A percentile compares a stretch with the other conserved stretches of the same genome.
Conservation (phyloP, 2,329 filamentous ascomycete genomes). For the Rhynchosporium secalis region DNA sequence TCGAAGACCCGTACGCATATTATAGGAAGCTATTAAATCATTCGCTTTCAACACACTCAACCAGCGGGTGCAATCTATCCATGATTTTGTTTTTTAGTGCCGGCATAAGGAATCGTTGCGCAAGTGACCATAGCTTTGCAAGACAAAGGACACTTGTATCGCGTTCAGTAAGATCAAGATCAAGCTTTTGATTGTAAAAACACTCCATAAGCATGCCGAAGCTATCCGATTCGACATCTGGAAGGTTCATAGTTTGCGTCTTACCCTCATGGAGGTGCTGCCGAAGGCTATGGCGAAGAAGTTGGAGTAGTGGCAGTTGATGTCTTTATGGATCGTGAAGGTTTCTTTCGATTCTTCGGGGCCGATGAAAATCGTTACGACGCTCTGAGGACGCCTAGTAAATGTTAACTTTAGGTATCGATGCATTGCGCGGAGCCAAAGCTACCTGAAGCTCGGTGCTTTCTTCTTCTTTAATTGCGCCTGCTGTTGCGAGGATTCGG, state of each 20-base stretch:
- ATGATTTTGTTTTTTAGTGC: constrained; percentile 11
- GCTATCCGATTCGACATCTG: constrained; percentile 9
- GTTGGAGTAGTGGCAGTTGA: constrained; percentile 20
- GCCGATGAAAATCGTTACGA: not conserved
- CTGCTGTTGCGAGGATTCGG: not conserved
- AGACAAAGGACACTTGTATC: not conserved
- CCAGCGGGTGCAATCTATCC: not conserved
- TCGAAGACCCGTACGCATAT: not conserved
- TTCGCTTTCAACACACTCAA: constrained; percentile 1
- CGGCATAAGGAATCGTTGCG: not conserved
- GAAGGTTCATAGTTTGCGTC: constrained; percentile 10
- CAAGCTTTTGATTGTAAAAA: constrained; percentile 12
- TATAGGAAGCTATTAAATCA: not conserved
- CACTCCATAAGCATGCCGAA: constrained; percentile 19
- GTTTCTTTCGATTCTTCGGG: not conserved
- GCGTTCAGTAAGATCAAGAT: not conserved
- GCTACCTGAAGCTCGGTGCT: constrained; percentile 5
- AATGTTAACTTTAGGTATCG: not conserved
- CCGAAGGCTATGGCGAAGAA: constrained; percentile 21
- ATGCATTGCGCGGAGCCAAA: too few relatives aligned
- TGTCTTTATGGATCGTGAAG: constrained; percentile 19
- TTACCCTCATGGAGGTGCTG: constrained; percentile 9
- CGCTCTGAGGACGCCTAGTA: not conserved
- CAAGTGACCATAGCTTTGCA: constrained; percentile 11
- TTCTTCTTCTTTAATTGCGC: not conserved